Base-by-base conservation (phyloP, 83 land plant genomes). In the Picea abies region DNA sequence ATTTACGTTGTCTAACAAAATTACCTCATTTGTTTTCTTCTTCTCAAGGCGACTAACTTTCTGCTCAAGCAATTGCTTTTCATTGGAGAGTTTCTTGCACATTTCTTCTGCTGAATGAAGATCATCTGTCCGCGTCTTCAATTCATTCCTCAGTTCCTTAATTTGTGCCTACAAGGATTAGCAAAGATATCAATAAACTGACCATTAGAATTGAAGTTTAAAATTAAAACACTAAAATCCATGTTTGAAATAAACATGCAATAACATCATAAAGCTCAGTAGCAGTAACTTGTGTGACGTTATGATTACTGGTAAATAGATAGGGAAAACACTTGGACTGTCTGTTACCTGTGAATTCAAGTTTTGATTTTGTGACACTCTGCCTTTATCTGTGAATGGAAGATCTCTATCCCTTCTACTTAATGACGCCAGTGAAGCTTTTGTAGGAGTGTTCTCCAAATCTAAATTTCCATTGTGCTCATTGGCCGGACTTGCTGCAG, bases 41-140 rank as follows among this genome's bases (percentile, higher is more conserved):
- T 80, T 91, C 63, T 98, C 99, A 29, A 95, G 88, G 72, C 93
- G 91, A n/a, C 72, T 68, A 67, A 98, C 67, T 78, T 89, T 94
- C 78, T 98, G 96, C 78, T 94, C 99, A 77, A 96, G 91, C 64
- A 89, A 87, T 37, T 85, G 81, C 80, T 93, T 96, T 75, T 98
- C 99, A 81, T 83, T 92, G 56, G 83, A 19, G 62, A 94, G 69
- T 76, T 73, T 93, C 83, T 91, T 94, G 23, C 35, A 81, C 44
- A 84, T 86, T 70, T 96, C 95, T 85, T 96, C 90, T 15, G 86
- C 81, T 17, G 73, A 71, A 64, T 86, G 92, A 81, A 96, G 81
- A 81, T 92, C 96, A 61, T 92, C 92, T 29, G 63, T 82, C 4
- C 87, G 87, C n/a, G 78, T 44, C 69, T 91, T 92, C 82, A 93